phyloP scores from a whole-genome alignment of 2,329 filamentous ascomycete genomes.

The Fragosphaeria purpurea region DNA sequence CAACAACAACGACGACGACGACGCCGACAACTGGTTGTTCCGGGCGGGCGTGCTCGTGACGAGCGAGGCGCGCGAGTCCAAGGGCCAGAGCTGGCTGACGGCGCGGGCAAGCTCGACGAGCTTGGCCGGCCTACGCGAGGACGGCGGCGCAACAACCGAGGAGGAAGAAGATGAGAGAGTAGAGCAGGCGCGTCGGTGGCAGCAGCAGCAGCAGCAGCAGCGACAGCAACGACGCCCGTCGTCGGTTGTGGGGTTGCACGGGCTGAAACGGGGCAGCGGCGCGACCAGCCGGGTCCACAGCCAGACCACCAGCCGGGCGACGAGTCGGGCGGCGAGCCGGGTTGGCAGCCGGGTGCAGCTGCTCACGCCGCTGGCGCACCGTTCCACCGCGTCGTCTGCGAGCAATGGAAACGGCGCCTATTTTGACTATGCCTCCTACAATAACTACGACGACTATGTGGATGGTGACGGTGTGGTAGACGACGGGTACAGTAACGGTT shows the following conservation, averaged over 20 bases:
- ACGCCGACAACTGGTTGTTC: conserved; percentile 50
- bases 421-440: conserved; percentile 23
- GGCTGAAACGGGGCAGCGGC: conserved; percentile 25
- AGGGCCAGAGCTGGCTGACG: conserved; percentile 60
- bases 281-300: conserved; percentile 39
- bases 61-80: conserved; percentile 53
- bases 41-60: conserved; percentile 53
- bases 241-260: conserved; percentile 9
- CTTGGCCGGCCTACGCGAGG: conserved; percentile 40
- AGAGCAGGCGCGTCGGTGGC: conserved; percentile 32
- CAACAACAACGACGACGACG: conserved; percentile 16
- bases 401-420: background rate
- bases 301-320: conserved; percentile 33
- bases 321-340: conserved; percentile 37
- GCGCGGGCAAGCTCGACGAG: conserved; percentile 56
- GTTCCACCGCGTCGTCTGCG: conserved; percentile 15
- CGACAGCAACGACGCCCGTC: background rate
- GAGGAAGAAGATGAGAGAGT: conserved; percentile 18
- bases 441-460: conserved; percentile 21
- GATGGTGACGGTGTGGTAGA: conserved; percentile 31
- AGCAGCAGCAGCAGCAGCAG: conserved; percentile 12
- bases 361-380: conserved; percentile 32
- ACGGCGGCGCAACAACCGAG: conserved; percentile 28
- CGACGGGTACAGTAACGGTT: too few relatives aligned
- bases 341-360: conserved; percentile 32